These are phyloP conservation scores for Lolium multiflorum DNA, from an alignment of 176 grass and related monocot species.

Conservation along the genomic window DNA sequence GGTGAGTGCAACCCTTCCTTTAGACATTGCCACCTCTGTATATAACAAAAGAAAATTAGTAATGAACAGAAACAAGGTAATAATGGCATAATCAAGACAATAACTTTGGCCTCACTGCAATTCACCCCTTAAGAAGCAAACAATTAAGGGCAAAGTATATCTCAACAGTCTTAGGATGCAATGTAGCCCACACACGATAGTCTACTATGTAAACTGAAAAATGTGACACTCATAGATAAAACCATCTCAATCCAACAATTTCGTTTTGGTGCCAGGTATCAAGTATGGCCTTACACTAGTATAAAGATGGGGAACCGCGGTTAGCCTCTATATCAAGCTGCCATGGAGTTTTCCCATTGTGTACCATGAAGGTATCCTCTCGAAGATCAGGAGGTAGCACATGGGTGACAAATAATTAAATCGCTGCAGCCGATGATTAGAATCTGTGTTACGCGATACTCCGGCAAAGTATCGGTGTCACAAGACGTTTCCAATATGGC, in stretches of 20 bases:
- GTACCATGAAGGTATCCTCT: neutral
- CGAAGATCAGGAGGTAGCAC: neutral
- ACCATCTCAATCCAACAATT: neutral
- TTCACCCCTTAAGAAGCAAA: conserved; percentile 17
- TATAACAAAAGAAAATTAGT: conserved; percentile 22
- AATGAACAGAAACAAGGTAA: conserved; percentile 11
- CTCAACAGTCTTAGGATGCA: neutral
- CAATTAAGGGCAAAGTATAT: neutral
- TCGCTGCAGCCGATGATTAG: neutral
- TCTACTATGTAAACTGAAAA: neutral
- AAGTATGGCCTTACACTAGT: neutral
- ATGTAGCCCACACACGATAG: neutral
- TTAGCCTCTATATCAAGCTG: neutral
- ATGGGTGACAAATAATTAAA: neutral
- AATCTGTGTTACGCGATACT: neutral
- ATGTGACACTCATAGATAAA: conserved; percentile 4
- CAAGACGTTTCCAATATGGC: neutral
- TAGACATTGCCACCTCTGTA: conserved; percentile 85
- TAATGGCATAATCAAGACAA: neutral
- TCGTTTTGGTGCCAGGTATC: neutral
- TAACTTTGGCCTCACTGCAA: neutral
- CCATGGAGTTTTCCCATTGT: neutral
- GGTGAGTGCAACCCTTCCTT: conserved; percentile 93
- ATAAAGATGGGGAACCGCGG: neutral
- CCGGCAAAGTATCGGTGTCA: neutral